Base-by-base conservation (phyloP, 306 rosid species). In the Geum urbanum region DNA sequence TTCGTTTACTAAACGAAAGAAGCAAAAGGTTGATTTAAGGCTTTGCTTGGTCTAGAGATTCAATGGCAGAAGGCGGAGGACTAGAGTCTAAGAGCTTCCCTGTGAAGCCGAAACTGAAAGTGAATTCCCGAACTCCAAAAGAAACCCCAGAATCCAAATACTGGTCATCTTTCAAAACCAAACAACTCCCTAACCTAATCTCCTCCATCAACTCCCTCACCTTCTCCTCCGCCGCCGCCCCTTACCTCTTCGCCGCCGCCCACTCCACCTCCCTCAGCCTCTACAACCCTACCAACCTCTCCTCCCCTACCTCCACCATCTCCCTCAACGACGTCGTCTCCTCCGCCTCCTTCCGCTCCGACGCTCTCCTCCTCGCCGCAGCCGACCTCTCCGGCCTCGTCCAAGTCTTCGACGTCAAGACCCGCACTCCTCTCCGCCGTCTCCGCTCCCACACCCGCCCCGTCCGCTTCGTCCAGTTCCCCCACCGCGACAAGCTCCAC, bases 131-230 rank as follows among this genome's bases (percentile, higher is more conserved):
- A 74, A 84, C 82, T 3, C 82, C 74, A n/a, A 79, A 76, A 1
- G 77, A 88, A 80, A 87, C 91, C 12, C 40, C 88, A 0, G 96
- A 90, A 77, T 90, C 97, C 1, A 87, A 83, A 20, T 88, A 87
- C 82, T 94, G 97, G 96, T 89, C 96, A 24, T 94, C 97, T 72
- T 89, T 91, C 86, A 89, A 86, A 60, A 68, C 80, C 49, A 73
- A 72, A 14, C 88, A 94, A 75, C 85, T 91, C 75, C 85, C 91
- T 0, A 49, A 82, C 11, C 89, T 84, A 40, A 74, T 86, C 77
- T 82, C 86, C 71, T 54, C 96, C 14, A 63, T 91, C 10, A 81
- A 86, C 67, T 81, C 91, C 72, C 73, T 88, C 50, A 46, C 92
- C 53, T 91, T 87, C 81, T 95, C 92, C 9, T 92, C 96, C 5